phyloP scores from a whole-genome alignment of 495 filamentous ascomycete genomes.

The Hypoxylon lienhwacheense region DNA sequence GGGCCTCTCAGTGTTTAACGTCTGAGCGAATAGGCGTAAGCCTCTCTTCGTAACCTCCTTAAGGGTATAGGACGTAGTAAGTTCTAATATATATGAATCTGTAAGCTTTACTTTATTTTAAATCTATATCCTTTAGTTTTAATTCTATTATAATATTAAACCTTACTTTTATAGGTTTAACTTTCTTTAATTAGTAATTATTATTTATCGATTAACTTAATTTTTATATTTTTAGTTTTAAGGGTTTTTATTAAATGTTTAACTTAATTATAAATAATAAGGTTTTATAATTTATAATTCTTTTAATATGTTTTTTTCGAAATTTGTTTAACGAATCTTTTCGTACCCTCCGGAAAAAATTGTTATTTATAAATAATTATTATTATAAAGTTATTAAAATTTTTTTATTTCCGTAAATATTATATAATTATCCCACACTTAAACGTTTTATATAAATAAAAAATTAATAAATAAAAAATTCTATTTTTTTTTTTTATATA shows the following conservation, averaged over 20 bases:
- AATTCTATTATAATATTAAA: background rate
- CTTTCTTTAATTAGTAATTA: background rate
- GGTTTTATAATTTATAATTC: background rate
- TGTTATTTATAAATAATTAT: too few species aligned
- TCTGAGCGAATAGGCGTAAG: background rate
- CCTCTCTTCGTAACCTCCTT: background rate
- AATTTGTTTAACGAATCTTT: too few species aligned
- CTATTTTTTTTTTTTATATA: background rate
- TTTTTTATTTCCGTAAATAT: too few species aligned
- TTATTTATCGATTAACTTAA: background rate
- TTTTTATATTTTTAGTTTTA: background rate
- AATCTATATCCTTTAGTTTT: background rate
- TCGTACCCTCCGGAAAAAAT: too few species aligned
- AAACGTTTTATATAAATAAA: background rate
- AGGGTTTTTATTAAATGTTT: background rate
- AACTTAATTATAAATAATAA: background rate
- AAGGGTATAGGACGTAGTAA: constrained; percentile 1
- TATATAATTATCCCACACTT: too few species aligned
- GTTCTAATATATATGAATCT: background rate
- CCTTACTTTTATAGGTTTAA: background rate
- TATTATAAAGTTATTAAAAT: too few species aligned
- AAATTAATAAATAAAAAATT: too few species aligned
- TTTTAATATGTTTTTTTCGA: too few species aligned
- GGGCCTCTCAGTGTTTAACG: too few species aligned
- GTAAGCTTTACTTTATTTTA: too few species aligned